These are phyloP conservation scores for Petunia secreta DNA, from an alignment of 257 asterid genomes.

Conservation along the genomic window DNA sequence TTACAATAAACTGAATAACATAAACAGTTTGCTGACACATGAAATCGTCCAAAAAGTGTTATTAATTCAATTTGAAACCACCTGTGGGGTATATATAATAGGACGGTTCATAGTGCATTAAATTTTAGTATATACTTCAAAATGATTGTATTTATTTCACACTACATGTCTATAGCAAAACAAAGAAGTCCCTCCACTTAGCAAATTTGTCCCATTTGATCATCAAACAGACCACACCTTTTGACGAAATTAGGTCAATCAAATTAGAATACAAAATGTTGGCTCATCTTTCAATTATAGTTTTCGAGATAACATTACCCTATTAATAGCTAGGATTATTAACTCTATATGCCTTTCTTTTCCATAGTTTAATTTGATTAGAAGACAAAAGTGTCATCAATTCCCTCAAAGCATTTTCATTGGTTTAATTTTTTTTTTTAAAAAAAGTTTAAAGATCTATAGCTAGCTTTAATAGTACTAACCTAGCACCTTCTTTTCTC, in stretches of 20 bases:
- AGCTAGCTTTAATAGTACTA: background rate
- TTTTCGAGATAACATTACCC: background rate
- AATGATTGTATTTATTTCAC: background rate
- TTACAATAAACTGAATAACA: background rate
- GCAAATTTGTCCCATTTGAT: slow-evolving; percentile 22
- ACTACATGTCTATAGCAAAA: background rate
- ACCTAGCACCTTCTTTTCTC: background rate
- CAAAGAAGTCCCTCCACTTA: background rate
- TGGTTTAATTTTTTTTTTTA: background rate
- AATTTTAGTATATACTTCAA: slow-evolving; percentile 11
- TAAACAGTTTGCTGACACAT: background rate
- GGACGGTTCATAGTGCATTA: slow-evolving; percentile 6
- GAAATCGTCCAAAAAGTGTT: background rate
- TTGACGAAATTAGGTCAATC: slow-evolving; percentile 10
- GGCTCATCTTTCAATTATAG: slow-evolving; percentile 1
- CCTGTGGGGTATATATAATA: background rate
- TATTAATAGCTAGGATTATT: slow-evolving; percentile 19
- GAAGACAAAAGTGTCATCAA: slow-evolving; percentile 17
- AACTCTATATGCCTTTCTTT: background rate
- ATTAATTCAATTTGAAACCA: background rate
- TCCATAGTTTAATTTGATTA: background rate
- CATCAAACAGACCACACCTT: slow-evolving; percentile 17
- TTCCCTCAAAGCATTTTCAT: slow-evolving; percentile 10
- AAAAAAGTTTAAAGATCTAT: background rate
- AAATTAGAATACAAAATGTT: slow-evolving; percentile 3